Conservation (phyloP, 768 basidiomycete species). For the Phylloporus sp. region DNA sequence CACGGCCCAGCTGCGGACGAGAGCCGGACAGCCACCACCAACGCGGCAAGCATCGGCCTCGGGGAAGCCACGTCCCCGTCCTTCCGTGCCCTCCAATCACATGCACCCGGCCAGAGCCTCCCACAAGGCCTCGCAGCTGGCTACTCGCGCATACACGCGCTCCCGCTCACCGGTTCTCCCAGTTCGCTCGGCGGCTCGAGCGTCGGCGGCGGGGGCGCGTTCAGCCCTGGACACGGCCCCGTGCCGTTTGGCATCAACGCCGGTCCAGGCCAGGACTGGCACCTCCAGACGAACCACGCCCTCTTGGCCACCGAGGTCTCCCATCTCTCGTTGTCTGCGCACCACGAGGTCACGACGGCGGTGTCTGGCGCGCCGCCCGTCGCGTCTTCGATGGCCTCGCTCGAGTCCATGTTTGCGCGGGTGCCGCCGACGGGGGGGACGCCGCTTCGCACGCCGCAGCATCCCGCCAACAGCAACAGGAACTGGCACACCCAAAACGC, state of each 20-base stretch:
- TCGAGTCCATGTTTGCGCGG: slow-evolving; percentile 54
- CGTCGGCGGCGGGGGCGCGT: slow-evolving; percentile 21
- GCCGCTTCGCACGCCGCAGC: slow-evolving; percentile 28
- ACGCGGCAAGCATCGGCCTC: slow-evolving; percentile 11
- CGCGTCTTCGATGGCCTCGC: slow-evolving; percentile 23
- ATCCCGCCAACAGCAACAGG: slow-evolving; percentile 21
- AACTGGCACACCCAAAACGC: slow-evolving; percentile 36
- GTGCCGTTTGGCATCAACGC: slow-evolving; percentile 30
- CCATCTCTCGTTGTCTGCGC: slow-evolving; percentile 22
- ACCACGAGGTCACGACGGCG: slow-evolving; percentile 13
- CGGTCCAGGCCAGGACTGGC: slow-evolving; percentile 27
- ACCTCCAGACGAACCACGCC: slow-evolving; percentile 22
- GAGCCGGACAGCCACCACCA: slow-evolving; percentile 13
- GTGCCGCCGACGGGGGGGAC: slow-evolving; percentile 25
- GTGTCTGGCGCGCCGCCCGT: slow-evolving; percentile 8
- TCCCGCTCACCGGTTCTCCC: slow-evolving; percentile 40
- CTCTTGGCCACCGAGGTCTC: slow-evolving; percentile 18
- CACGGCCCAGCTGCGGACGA: slow-evolving; percentile 27
- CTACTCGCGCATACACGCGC: slow-evolving; percentile 83
- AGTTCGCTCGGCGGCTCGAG: slow-evolving; percentile 26
- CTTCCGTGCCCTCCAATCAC: slow-evolving; percentile 74
- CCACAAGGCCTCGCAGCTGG: slow-evolving; percentile 92
- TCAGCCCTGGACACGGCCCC: slow-evolving; percentile 30
- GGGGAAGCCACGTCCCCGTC: slow-evolving; percentile 53
- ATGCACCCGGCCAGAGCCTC: slow-evolving; percentile 86